Base-by-base conservation (phyloP, 2,329 filamentous ascomycete genomes). In the Magnaporthiopsis incrustans region DNA sequence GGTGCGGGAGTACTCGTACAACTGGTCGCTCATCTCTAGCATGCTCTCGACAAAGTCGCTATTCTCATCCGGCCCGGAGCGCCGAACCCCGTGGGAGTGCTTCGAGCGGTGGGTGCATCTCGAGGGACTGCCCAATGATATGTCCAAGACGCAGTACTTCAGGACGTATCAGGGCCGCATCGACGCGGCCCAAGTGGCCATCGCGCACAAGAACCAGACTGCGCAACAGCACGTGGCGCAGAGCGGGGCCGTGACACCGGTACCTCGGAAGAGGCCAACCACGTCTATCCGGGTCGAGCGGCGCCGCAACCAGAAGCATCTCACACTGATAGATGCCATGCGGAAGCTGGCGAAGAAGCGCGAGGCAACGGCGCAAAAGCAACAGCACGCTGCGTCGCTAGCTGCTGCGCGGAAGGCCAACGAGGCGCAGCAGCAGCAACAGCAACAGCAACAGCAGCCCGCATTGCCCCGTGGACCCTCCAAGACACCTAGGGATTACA, bases 141-240 rank as follows among this genome's bases (percentile, higher is more conserved):
- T 98, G 89, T 88, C 90, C 25, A 97, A 97, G 77, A 97, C 92
- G 0, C 89, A 93, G 59, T 99, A 98, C 74, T 99, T 98, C 81
- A 91, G 92, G 71, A 77, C 84, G 1, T 89, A 88, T 71, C 86
- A 85, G 67, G 77, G 77, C 12, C 78, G 86, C 33, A 86, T 89
- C 33, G 84, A 88, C 64, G 76, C 79, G 11, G 86, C 85, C 1
- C 85, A 88, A 70, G 77, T 81, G 58, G 75, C 78, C 33, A 83
- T 85, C 66, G 75, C 76, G 59, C 79, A 83, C 64, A 81, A 84
- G 60, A 83, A 84, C 64, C 80, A 84, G 65, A 77, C 79, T 32
- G 80, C 80, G 61, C 72, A 71, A 67, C 74, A 69, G 66, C 74
- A 74, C 35, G 73, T 71, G 32, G 72, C 70, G 10, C 65, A 71